Percentiles rank a stretch among this genome's conserved stretches.
Conservation (phyloP, 1,139 yeast species). For the Lodderomyces parapsilosis region DNA sequence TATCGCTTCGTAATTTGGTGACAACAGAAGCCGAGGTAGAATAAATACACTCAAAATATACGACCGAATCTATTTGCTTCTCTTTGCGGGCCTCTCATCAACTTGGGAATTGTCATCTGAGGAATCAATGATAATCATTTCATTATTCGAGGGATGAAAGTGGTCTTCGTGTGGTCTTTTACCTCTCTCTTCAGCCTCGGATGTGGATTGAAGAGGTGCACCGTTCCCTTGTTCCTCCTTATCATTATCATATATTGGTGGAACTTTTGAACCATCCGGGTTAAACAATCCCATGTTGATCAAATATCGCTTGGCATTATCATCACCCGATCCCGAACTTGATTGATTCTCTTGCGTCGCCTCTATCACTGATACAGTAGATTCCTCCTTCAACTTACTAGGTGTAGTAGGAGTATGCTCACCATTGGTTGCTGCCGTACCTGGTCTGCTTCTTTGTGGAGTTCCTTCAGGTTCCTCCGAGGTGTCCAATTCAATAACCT, state of each 20-base stretch:
- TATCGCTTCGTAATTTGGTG: slow-evolving; percentile 20
- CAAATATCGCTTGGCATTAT: background rate
- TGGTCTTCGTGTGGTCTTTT: background rate
- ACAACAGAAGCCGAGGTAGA: slow-evolving; percentile 15
- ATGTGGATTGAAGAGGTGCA: background rate
- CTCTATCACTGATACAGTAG: background rate
- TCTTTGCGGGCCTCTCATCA: background rate
- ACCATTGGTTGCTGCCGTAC: background rate
- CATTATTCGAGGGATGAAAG: background rate
- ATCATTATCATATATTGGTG: background rate
- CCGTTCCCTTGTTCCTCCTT: background rate
- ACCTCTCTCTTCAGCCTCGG: background rate
- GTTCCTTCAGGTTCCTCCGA: slow-evolving; percentile 1
- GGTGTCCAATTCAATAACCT: background rate
- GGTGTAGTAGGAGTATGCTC: background rate
- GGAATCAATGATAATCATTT: slow-evolving; percentile 1
- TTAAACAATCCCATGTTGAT: background rate
- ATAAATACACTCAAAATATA: slow-evolving; percentile 3
- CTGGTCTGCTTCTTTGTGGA: background rate
- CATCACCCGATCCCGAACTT: background rate
- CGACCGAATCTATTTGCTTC: background rate
- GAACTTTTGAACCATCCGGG: background rate
- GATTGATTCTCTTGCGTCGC: background rate
- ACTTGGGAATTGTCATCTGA: slow-evolving; percentile 2
- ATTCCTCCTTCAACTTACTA: background rate